phyloP scores from a whole-genome alignment of 441 rosid genomes.

The Mallotus repandus region DNA sequence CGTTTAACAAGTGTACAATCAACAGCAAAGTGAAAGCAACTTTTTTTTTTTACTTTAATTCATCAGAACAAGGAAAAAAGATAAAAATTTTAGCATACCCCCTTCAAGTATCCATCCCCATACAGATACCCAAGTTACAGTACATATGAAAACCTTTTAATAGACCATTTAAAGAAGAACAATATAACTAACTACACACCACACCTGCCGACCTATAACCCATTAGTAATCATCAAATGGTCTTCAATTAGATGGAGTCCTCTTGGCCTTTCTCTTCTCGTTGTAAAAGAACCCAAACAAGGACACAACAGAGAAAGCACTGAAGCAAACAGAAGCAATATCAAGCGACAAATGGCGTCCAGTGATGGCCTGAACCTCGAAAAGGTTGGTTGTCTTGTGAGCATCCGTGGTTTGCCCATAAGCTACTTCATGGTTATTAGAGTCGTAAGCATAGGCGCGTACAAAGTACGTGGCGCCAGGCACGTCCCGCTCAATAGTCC shows the following conservation, averaged over 20 bases:
- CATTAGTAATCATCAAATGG: neutral
- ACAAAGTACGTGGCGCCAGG: conserved; percentile 61
- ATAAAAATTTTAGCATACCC: neutral
- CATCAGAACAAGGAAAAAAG: neutral
- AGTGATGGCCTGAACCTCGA: conserved; percentile 38
- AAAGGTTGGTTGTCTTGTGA: conserved; percentile 37
- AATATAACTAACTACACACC: neutral
- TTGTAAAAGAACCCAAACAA: conserved; percentile 46
- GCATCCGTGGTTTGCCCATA: conserved; percentile 57
- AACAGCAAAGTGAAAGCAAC: neutral
- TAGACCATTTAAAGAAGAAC: neutral
- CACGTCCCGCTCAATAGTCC: conserved; percentile 45
- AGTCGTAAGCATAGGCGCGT: conserved; percentile 51
- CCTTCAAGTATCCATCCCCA: neutral
- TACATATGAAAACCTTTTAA: neutral
- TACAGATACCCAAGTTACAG: neutral
- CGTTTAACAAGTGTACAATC: conserved; percentile 2
- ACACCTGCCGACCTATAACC: neutral
- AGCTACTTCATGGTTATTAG: conserved; percentile 33
- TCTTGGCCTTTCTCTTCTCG: conserved; percentile 54
- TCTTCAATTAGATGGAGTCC: conserved; percentile 19
- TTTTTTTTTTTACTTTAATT: neutral
- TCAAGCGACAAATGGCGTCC: conserved; percentile 58
- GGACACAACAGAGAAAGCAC: conserved; percentile 57
- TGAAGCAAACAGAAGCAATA: conserved; percentile 55